phyloP scores from a whole-genome alignment of 768 basidiomycete genomes.

The Fomitopsis serialis region DNA sequence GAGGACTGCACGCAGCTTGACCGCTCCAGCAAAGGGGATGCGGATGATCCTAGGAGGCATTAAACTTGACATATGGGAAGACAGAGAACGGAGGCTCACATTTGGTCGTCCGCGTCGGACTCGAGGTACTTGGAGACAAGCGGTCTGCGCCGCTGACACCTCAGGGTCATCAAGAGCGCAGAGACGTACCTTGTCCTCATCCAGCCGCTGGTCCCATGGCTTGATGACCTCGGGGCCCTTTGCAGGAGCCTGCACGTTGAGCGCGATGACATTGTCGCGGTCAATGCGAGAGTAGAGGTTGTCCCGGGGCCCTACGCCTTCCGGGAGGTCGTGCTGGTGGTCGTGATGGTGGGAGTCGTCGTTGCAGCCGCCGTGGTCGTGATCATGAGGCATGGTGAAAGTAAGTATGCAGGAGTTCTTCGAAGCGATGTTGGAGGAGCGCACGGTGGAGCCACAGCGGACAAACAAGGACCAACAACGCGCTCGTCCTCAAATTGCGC shows the following conservation, averaged over 20 bases:
- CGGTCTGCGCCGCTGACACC: background rate
- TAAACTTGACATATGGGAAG: background rate
- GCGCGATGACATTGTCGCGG: constrained; percentile 69
- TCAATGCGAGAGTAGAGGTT: constrained; percentile 77
- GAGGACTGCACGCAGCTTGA: constrained; percentile 77
- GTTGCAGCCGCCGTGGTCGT: constrained; percentile 42
- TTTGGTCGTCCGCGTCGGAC: constrained; percentile 88
- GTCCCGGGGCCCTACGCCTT: constrained; percentile 48
- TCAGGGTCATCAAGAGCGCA: background rate
- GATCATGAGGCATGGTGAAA: constrained; percentile 47
- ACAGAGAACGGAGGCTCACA: constrained; percentile 40
- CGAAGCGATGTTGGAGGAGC: too few species aligned
- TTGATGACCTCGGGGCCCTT: constrained; percentile 65
- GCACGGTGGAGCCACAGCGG: background rate
- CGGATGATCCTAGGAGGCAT: constrained; percentile 59
- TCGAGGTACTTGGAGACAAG: constrained; percentile 57
- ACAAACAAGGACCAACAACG: background rate
- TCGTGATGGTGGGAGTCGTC: constrained; percentile 54
- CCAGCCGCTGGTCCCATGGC: constrained; percentile 76
- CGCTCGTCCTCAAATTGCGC: too few species aligned
- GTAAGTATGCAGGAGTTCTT: background rate
- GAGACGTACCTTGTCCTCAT: constrained; percentile 60
- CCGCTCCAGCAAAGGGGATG: constrained; percentile 83
- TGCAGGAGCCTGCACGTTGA: constrained; percentile 56
- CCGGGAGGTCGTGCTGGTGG: constrained; percentile 40